These are phyloP conservation scores for Podospora sp. DNA, from an alignment of 495 filamentous ascomycete species.

Conservation along the genomic window DNA sequence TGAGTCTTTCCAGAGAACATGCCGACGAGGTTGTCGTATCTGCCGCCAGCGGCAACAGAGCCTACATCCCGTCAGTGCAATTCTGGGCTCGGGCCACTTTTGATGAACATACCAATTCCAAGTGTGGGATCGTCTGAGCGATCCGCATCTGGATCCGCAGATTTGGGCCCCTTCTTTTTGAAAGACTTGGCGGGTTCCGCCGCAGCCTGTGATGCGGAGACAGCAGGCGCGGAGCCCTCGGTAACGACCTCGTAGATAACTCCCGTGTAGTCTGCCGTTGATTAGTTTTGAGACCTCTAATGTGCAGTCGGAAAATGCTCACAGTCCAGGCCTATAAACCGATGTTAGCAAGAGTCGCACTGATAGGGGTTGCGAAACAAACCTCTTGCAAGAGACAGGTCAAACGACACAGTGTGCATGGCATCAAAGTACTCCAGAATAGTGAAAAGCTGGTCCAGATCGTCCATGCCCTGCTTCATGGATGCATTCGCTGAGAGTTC, in stretches of 20 bases:
- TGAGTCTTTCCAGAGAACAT: slow-evolving; percentile 82
- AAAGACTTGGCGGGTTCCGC: slow-evolving; percentile 51
- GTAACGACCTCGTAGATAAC: slow-evolving; percentile 83
- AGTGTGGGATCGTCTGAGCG: slow-evolving; percentile 79
- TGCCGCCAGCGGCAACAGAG: slow-evolving; percentile 79
- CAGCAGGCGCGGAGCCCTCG: slow-evolving; percentile 35
- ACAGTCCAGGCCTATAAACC: slow-evolving; percentile 66
- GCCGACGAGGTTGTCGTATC: slow-evolving; percentile 90
- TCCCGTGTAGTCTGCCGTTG: slow-evolving; percentile 74
- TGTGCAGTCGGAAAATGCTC: neutral
- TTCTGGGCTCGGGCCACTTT: slow-evolving; percentile 65
- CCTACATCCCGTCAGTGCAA: slow-evolving; percentile 68
- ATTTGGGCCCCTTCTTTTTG: slow-evolving; percentile 61
- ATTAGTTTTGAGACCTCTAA: neutral
- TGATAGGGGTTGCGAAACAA: neutral
- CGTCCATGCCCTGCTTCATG: slow-evolving; percentile 75
- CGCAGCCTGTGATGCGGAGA: slow-evolving; percentile 24
- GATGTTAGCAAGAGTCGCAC: neutral
- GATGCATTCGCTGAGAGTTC: slow-evolving; percentile 66
- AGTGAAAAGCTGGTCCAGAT: slow-evolving; percentile 78
- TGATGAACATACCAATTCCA: slow-evolving; percentile 72
- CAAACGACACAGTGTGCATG: slow-evolving; percentile 73
- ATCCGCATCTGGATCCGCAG: slow-evolving; percentile 68
- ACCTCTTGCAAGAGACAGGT: slow-evolving; percentile 74
- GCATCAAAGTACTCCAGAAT: slow-evolving; percentile 79